Conservation (phyloP, 176 grass and related monocot genomes). For the Aegilops sharonensis region DNA sequence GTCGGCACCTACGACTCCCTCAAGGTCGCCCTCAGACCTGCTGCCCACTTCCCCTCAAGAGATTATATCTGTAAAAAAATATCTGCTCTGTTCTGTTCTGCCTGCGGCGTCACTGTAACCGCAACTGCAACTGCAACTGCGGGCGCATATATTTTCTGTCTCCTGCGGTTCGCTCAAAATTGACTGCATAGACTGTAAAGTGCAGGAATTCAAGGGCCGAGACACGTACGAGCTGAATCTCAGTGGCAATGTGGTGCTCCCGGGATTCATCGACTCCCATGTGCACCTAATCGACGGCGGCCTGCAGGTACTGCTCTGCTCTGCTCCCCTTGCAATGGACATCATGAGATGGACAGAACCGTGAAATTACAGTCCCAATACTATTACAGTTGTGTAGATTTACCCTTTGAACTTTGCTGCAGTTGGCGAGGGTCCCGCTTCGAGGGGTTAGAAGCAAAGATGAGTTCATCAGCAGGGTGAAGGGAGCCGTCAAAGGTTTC, state of each 20-base stretch:
- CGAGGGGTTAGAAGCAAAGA: constrained; percentile 66
- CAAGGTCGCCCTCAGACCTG: constrained; percentile 20
- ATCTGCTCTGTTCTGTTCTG: too few species aligned
- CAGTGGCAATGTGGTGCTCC: constrained; percentile 75
- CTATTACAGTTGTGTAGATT: not conserved
- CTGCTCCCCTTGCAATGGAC: not conserved
- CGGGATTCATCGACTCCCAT: constrained; percentile 95
- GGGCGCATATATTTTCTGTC: not conserved
- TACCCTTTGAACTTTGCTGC: constrained; percentile 17
- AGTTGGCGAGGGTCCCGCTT: constrained; percentile 63
- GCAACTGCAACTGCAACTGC: not conserved
- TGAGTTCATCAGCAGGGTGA: constrained; percentile 56
- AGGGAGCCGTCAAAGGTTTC: constrained; percentile 63
- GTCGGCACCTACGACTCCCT: constrained; percentile 70
- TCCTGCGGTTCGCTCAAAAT: not conserved
- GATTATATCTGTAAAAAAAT: too few species aligned
- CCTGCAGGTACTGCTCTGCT: constrained; percentile 43
- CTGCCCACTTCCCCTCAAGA: not conserved
- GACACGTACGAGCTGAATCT: constrained; percentile 56
- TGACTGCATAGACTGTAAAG: not conserved
- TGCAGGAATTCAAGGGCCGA: constrained; percentile 59
- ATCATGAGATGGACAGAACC: not conserved
- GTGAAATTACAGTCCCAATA: not conserved
- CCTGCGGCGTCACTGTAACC: not conserved
- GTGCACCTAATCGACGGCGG: constrained; percentile 76